Conservation (phyloP, 1,139 yeast species). For the Hansenula lynferdii region DNA sequence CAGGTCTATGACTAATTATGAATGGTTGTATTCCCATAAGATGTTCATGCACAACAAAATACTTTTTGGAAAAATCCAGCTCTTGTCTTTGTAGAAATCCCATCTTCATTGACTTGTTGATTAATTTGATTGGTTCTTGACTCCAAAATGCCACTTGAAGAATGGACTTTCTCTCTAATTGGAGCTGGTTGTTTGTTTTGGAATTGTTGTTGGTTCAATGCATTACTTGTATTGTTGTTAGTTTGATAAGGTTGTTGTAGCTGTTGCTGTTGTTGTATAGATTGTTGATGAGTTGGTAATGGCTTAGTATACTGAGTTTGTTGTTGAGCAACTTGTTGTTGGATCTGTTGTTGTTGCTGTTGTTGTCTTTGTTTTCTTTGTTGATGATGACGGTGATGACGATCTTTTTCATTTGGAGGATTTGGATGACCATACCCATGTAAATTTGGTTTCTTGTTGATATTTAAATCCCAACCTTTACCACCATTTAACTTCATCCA, state of each 20-base stretch:
- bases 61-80: constrained; percentile 34
- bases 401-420: constrained; percentile 41
- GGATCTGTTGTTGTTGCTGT: constrained; percentile 13
- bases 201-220: constrained; percentile 24
- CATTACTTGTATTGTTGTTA: constrained; percentile 14
- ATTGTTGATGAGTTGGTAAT: constrained; percentile 8
- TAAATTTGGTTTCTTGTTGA: constrained; percentile 82
- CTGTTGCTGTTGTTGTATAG: constrained; percentile 14
- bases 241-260: constrained; percentile 1
- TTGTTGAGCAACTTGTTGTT: constrained; percentile 2
- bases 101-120: constrained; percentile 21
- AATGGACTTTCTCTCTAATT: constrained; percentile 20
- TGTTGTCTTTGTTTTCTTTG: constrained; percentile 30
- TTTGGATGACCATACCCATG: constrained; percentile 84
- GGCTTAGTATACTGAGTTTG: no score
- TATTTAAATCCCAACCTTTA: constrained; percentile 82
- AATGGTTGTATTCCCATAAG: no score
- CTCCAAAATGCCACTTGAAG: constrained; percentile 12
- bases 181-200: constrained; percentile 24
- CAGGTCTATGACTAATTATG: no score
- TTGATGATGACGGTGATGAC: constrained; percentile 24
- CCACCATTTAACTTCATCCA: constrained; percentile 94
- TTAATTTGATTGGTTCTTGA: constrained; percentile 13
- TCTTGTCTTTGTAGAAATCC: constrained; percentile 23
- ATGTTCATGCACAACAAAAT: constrained; percentile 31